phyloP scores from a whole-genome alignment of 1,139 yeast genomes.

The Zhuliangozyma blackwelliae region DNA sequence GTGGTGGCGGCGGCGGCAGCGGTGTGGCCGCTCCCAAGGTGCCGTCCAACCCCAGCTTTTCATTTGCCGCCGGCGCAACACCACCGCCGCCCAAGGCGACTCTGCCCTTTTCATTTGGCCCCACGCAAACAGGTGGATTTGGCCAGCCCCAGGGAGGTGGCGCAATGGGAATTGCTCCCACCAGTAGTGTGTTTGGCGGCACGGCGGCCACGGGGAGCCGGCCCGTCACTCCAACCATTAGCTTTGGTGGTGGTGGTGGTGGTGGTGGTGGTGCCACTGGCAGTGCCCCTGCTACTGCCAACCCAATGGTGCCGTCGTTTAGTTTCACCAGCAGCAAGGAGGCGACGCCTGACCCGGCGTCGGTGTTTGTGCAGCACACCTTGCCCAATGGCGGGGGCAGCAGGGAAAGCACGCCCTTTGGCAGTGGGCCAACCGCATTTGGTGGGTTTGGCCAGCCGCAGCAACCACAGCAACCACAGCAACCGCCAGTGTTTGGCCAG shows the following conservation, averaged over 20 bases:
- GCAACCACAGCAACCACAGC: conserved; percentile 3
- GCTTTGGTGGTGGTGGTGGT: conserved; percentile 2
- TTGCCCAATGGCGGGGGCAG: conserved; percentile 2
- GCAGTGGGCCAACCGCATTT: conserved; percentile 2
- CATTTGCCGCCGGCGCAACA: too few relatives aligned
- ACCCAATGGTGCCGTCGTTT: conserved; percentile 10
- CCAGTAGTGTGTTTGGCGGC: too few relatives aligned
- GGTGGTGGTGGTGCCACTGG: neutral
- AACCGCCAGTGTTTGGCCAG: conserved; percentile 6
- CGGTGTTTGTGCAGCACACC: conserved; percentile 14
- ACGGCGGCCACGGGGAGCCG: neutral
- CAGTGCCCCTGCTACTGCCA: conserved; percentile 1
- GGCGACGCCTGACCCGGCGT: conserved; percentile 27
- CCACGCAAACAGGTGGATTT: too few relatives aligned
- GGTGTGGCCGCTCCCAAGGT: conserved; percentile 5
- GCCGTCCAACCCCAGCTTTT: too few relatives aligned
- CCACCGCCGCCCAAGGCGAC: too few relatives aligned
- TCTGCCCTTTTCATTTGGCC: too few relatives aligned
- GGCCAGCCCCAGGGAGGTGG: too few relatives aligned
- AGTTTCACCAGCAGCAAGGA: conserved; percentile 18
- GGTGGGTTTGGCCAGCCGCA: conserved; percentile 1
- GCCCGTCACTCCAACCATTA: conserved; percentile 8
- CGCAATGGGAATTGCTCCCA: too few relatives aligned
- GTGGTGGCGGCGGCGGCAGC: neutral
- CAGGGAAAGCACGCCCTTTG: conserved; percentile 11